Conservation (phyloP, 768 basidiomycete species). For the Xerocomus brunneocitrinus region DNA sequence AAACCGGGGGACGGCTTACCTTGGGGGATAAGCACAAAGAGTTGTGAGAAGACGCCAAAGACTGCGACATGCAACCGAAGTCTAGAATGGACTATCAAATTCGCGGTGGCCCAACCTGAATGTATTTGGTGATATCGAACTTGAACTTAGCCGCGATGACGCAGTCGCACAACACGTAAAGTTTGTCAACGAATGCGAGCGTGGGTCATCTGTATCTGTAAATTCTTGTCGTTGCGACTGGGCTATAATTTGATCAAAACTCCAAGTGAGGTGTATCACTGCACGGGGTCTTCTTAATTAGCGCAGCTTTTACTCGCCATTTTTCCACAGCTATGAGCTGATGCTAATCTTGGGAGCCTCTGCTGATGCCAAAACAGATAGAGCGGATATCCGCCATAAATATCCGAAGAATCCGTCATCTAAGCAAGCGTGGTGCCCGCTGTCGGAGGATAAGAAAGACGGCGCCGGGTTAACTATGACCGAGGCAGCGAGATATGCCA, state of each 20-base stretch:
- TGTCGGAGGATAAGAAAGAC: constrained; percentile 2
- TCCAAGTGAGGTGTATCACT: background rate
- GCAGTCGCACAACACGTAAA: too few species aligned
- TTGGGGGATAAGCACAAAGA: background rate
- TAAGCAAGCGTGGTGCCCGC: background rate
- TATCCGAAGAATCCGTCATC: too few species aligned
- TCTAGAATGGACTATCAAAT: background rate
- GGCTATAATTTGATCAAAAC: background rate
- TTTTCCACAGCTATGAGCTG: too few species aligned
- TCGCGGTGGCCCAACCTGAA: background rate
- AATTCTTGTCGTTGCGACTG: too few species aligned
- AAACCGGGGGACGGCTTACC: background rate
- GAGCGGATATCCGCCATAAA: too few species aligned
- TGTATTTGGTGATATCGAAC: background rate
- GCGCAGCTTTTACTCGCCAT: background rate
- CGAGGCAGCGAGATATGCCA: background rate
- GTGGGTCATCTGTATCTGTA: too few species aligned
- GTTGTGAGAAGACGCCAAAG: background rate
- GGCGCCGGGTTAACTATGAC: constrained; percentile 5
- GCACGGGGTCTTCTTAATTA: background rate
- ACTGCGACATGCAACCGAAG: background rate
- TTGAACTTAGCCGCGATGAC: background rate
- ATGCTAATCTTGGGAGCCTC: too few species aligned
- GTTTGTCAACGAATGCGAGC: background rate
- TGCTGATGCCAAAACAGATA: background rate